Percentiles rank a stretch among this genome's conserved stretches.
phyloP scores from a whole-genome alignment of 83 land plant species.

The Isoetes engelmannii region DNA sequence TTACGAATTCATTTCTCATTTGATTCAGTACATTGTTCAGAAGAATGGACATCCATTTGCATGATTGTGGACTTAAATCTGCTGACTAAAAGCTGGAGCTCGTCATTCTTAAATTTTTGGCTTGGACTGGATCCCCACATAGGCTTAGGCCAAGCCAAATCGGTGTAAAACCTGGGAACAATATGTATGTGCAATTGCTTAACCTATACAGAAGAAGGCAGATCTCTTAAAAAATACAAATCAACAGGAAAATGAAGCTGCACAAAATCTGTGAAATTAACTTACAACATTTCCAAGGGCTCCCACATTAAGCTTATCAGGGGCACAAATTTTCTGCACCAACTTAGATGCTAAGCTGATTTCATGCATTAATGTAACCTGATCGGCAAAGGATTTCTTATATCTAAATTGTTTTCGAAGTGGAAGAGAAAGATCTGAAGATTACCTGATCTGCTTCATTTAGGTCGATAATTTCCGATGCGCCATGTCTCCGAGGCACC shows the following conservation, averaged over 20 bases:
- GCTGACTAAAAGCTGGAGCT: neutral
- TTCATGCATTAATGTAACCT: neutral
- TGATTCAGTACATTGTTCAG: too few species aligned
- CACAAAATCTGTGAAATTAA: neutral
- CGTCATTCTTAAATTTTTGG: neutral
- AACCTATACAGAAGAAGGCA: neutral
- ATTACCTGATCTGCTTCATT: too few species aligned
- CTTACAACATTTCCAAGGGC: neutral
- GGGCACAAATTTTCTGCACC: neutral
- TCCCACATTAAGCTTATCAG: constrained; percentile 2
- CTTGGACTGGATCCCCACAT: neutral
- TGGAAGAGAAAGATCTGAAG: too few species aligned
- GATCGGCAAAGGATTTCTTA: neutral
- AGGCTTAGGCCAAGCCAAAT: neutral
- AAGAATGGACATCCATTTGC: too few species aligned
- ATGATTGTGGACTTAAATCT: neutral
- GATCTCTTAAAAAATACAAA: neutral
- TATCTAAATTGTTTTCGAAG: too few species aligned
- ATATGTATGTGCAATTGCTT: neutral
- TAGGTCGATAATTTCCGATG: too few species aligned
- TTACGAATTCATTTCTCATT: too few species aligned
- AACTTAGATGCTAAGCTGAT: neutral
- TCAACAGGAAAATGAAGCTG: neutral
- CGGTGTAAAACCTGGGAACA: constrained; percentile 2
- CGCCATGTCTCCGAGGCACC: too few species aligned